Evolutionary conservation across 202 grass and related monocot genomes (phyloP).

Genomic region (Dendrocalamus latiflorus): DNA sequence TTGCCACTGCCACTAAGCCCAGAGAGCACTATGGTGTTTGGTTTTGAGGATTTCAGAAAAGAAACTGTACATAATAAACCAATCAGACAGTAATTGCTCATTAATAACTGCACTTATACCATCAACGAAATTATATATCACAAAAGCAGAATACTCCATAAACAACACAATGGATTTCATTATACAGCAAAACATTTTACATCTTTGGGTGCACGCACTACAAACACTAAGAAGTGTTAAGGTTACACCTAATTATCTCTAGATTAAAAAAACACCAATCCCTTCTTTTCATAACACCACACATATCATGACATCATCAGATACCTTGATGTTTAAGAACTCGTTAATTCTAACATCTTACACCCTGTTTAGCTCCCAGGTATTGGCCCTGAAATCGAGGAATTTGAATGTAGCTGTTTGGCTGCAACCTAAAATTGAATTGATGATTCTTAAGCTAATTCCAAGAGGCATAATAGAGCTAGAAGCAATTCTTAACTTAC

Average conservation of each 20-base stretch:
- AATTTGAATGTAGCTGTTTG: too few species aligned
- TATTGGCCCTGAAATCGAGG: too few species aligned
- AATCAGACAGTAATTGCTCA: background rate
- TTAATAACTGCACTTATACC: background rate
- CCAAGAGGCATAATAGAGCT: too few species aligned
- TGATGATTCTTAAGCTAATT: too few species aligned
- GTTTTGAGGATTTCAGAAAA: constrained; percentile 58
- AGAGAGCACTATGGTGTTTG: constrained; percentile 73
- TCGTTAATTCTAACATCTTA: background rate
- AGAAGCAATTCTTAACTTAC: too few species aligned
- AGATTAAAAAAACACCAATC: background rate
- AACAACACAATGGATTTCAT: background rate
- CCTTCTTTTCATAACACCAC: background rate
- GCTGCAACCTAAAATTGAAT: too few species aligned
- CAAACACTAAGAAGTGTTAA: background rate
- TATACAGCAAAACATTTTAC: background rate
- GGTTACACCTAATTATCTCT: background rate
- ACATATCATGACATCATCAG: background rate
- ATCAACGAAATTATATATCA: background rate
- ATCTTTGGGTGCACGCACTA: background rate
- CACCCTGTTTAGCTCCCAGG: too few species aligned
- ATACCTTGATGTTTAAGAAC: background rate
- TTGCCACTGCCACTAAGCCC: constrained; percentile 89
- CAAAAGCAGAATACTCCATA: background rate
- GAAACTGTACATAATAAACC: constrained; percentile 36